Percentiles rank a stretch among this genome's conserved stretches.
phyloP scores from a whole-genome alignment of 495 filamentous ascomycete genomes.

The Podospora pseudocomata region DNA sequence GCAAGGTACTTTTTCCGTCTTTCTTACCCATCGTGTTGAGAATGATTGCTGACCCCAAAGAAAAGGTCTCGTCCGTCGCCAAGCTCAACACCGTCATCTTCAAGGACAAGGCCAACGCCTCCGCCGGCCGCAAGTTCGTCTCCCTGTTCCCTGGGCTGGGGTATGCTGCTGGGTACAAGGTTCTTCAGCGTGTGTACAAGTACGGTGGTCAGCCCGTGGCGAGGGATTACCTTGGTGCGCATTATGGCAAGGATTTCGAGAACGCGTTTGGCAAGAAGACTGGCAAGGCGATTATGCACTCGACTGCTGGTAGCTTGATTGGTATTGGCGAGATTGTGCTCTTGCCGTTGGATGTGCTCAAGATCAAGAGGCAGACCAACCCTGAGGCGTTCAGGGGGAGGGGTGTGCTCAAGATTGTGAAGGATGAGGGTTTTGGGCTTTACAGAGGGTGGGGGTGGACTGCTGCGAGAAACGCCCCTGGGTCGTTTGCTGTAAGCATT shows the following conservation, averaged over 20 bases:
- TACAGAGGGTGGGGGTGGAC: conserved; percentile 98
- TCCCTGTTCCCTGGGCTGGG: conserved; percentile 95
- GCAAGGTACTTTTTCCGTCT: conserved; percentile 34
- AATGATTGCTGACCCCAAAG: neutral
- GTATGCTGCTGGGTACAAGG: conserved; percentile 98
- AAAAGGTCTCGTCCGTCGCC: conserved; percentile 47
- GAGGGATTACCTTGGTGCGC: conserved; percentile 78
- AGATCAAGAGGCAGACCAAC: conserved; percentile 99
- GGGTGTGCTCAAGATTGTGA: conserved; percentile 82
- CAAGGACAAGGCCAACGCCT: conserved; percentile 75
- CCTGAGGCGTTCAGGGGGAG: conserved; percentile 95
- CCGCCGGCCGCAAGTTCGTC: conserved; percentile 74
- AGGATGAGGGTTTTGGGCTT: conserved; percentile 91
- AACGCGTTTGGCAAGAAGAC: conserved; percentile 88
- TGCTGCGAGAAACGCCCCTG: conserved; percentile 92
- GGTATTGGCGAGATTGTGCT: conserved; percentile 96
- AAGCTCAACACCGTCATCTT: conserved; percentile 89
- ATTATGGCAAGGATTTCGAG: conserved; percentile 82
- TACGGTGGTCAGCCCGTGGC: conserved; percentile 97
- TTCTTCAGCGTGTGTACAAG: conserved; percentile 96
- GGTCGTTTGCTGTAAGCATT: conserved; percentile 83
- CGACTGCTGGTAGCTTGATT: conserved; percentile 90
- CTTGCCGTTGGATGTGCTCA: conserved; percentile 91
- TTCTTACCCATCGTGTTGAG: neutral
- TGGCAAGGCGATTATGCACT: conserved; percentile 97